Evolutionary conservation across 2,329 filamentous ascomycete genomes (phyloP), one percentile per base, ranked within the genome.

Genomic region (Zymoseptoria ardabiliae): DNA sequence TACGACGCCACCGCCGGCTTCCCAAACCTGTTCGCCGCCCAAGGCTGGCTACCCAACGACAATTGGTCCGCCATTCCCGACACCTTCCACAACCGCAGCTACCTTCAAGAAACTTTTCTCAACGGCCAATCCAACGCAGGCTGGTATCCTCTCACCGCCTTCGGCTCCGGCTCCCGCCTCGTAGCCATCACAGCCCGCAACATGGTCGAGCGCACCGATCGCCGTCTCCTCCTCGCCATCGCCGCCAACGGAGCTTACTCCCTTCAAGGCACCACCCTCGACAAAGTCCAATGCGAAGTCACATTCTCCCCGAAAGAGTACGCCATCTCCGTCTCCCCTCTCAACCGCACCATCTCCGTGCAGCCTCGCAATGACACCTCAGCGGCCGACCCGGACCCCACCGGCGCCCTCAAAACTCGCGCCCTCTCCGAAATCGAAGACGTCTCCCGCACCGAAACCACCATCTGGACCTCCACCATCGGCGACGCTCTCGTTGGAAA

Each of bases 281-380:
- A 50, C 45, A 30, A n/a, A 7, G 51, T 22, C 17, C 55, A 56
- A 51, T 56, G 55, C 55, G 55, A 56, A 49, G 9, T 56, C 13
- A 17, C 4, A 6, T 56, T 56, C 21, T 25, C 41, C 13, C 55
- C 55, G 17, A 28, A 48, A 3, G n/a, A 28, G 4, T 51, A 30
- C 19, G 9, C 17, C 22, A 25, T 56, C 10, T 20, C 9, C 17
- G 55, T 56, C 17, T 56, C 55, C 3, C 19, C 50, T 5, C 9
- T 22, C 10, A 56, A 56, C 19, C 41, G 55, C 9, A 56, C 55
- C n/a, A 28, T 56, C 45, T 23, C 22, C 4, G 55, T 56, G 21
- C 9, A 13, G 9, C 11, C 21, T 17, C 41, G 25, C 21, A 49
- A 56, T 7, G 19, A 10, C 45, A 23, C 20, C 22, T 4, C 17